These are phyloP conservation scores for Candida mattraensis DNA, from an alignment of 805 yeast genomes.

Conservation along the genomic window DNA sequence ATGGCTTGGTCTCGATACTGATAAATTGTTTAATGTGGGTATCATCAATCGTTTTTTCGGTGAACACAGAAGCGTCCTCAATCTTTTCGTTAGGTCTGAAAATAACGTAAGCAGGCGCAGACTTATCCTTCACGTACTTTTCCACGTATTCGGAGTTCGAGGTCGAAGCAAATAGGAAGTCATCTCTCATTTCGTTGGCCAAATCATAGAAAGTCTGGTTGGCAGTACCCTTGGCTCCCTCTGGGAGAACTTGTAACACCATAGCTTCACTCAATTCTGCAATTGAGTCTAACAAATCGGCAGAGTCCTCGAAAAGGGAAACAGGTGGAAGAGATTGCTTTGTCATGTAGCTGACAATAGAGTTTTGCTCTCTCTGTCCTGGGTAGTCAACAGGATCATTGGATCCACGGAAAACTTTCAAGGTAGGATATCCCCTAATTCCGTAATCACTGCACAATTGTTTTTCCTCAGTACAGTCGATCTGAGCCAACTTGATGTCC, in stretches of 20 bases:
- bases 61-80: constrained; percentile 50
- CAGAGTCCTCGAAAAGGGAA: constrained; percentile 44
- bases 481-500: constrained; percentile 72
- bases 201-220: constrained; percentile 60
- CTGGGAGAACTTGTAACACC: constrained; percentile 51
- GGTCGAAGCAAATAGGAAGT: constrained; percentile 58
- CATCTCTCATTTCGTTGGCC: constrained; percentile 67
- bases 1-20: constrained; percentile 68
- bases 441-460: constrained; percentile 67
- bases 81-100: constrained; percentile 47
- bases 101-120: constrained; percentile 42
- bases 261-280: constrained; percentile 47
- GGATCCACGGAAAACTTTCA: constrained; percentile 68
- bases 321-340: constrained; percentile 83
- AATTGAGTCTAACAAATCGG: constrained; percentile 51
- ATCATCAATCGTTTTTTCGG: constrained; percentile 35
- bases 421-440: constrained; percentile 80
- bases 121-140: constrained; percentile 35
- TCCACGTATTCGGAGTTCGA: constrained; percentile 34
- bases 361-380: constrained; percentile 81
- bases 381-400: constrained; percentile 60
- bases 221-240: constrained; percentile 34
- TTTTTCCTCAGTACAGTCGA: constrained; percentile 80
- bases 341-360: constrained; percentile 76
- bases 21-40: constrained; percentile 48